phyloP scores from a whole-genome alignment of 768 basidiomycete species.

The Rhodosporidiobolus odoratus region DNA sequence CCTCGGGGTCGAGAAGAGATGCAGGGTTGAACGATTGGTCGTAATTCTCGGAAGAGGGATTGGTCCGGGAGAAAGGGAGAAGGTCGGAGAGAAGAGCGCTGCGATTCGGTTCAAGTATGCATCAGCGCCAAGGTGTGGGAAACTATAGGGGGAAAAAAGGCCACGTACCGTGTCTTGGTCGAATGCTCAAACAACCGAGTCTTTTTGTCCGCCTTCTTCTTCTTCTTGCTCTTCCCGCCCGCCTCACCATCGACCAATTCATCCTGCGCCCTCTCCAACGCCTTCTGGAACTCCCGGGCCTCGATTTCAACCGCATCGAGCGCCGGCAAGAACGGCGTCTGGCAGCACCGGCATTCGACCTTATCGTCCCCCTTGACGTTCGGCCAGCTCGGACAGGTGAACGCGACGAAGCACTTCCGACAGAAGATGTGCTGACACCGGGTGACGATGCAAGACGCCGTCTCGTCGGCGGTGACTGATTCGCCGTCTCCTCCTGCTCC shows the following conservation, averaged over 20 bases:
- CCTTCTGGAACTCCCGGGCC: constrained; percentile 52
- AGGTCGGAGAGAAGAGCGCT: constrained; percentile 72
- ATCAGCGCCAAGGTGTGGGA: neutral
- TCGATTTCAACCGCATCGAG: constrained; percentile 77
- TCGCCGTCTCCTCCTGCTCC: too few relatives aligned
- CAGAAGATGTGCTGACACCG: constrained; percentile 94
- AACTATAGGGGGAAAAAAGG: neutral
- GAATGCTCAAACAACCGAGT: constrained; percentile 41
- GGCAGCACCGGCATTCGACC: constrained; percentile 72
- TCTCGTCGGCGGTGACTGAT: constrained; percentile 10
- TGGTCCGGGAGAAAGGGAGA: constrained; percentile 69
- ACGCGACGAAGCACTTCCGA: constrained; percentile 70
- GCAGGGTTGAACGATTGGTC: constrained; percentile 74
- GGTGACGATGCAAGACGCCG: constrained; percentile 60
- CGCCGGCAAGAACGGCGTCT: constrained; percentile 57
- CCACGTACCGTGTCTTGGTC: constrained; percentile 41
- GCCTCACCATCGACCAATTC: constrained; percentile 55
- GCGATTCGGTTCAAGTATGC: neutral
- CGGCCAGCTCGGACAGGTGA: constrained; percentile 77
- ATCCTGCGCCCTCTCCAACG: constrained; percentile 53
- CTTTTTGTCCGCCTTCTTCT: constrained; percentile 37
- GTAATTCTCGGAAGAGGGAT: constrained; percentile 82
- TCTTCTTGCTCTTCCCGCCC: constrained; percentile 55
- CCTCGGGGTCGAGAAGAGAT: constrained; percentile 69
- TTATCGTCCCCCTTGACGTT: constrained; percentile 54